These are phyloP conservation scores for Chamaenerion angustifolium DNA, from an alignment of 345 rosid species.

Conservation along the genomic window DNA sequence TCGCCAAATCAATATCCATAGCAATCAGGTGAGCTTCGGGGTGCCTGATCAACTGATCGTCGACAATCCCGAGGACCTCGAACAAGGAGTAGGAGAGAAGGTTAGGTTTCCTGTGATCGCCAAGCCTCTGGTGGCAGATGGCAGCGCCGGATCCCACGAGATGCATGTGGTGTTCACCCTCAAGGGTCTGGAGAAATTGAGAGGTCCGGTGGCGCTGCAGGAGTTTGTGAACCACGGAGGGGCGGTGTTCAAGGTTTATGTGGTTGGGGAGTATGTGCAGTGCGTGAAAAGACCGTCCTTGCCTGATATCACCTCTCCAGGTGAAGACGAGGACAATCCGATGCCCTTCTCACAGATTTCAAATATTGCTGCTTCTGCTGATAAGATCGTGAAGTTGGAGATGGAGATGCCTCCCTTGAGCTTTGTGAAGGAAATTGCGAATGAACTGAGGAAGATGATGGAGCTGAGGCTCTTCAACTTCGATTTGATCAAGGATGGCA, in stretches of 20 bases:
- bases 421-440: conserved; percentile 27
- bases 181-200: conserved; percentile 34
- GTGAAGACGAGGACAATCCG: conserved; percentile 21
- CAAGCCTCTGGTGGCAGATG: conserved; percentile 48
- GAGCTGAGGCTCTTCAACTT: conserved; percentile 43
- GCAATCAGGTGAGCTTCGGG: conserved; percentile 19
- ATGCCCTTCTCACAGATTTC: conserved; percentile 45
- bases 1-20: conserved; percentile 23
- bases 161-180: conserved; percentile 40
- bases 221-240: conserved; percentile 64
- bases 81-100: conserved; percentile 18
- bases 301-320: conserved; percentile 41
- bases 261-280: conserved; percentile 38
- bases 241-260: conserved; percentile 48
- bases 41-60: conserved; percentile 48
- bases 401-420: conserved; percentile 34
- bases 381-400: conserved; percentile 18
- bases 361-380: conserved; percentile 21
- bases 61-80: conserved; percentile 27
- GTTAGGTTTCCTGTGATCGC: conserved; percentile 52
- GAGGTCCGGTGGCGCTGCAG: conserved; percentile 45
- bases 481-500: conserved; percentile 45
- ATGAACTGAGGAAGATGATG: conserved; percentile 33
- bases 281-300: conserved; percentile 47
- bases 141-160: conserved; percentile 43